phyloP scores from a whole-genome alignment of 441 rosid genomes.

The Croton setiger region DNA sequence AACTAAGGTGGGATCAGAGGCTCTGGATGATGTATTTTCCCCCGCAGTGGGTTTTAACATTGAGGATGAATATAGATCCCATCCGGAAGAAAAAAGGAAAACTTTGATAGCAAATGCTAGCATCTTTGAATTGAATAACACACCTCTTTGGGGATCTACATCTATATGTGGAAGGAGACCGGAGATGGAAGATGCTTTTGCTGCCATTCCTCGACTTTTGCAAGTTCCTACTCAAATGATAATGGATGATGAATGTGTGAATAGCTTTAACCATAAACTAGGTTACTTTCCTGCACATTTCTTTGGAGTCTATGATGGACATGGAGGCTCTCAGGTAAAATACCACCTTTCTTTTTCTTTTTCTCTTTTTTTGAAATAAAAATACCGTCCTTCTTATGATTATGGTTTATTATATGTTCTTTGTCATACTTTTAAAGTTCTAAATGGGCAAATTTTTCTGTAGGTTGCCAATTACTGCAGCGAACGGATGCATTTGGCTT shows the following conservation, averaged over 20 bases:
- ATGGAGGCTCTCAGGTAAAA: conserved; percentile 75
- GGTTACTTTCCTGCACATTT: conserved; percentile 55
- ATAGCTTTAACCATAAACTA: conserved; percentile 39
- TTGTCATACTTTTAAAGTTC: not conserved
- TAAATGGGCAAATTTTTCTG: not conserved
- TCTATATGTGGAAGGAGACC: conserved; percentile 75
- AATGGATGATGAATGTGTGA: conserved; percentile 31
- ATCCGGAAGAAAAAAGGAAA: conserved; percentile 31
- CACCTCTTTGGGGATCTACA: conserved; percentile 72
- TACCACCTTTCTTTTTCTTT: too few species aligned
- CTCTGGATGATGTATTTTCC: conserved; percentile 15
- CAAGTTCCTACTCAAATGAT: conserved; percentile 61
- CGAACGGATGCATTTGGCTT: conserved; percentile 55
- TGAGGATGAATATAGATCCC: conserved; percentile 14
- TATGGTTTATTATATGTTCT: not conserved
- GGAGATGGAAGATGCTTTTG: conserved; percentile 83
- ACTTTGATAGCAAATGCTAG: conserved; percentile 30
- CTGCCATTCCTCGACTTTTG: conserved; percentile 47
- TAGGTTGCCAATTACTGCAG: conserved; percentile 79
- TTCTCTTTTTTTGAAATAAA: too few species aligned
- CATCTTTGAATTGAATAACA: conserved; percentile 46
- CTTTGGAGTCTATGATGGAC: conserved; percentile 86
- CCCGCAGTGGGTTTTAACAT: conserved; percentile 13
- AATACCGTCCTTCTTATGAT: conserved; percentile 9
- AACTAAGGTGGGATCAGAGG: conserved; percentile 14